Evolutionary conservation across 805 yeast genomes (phyloP), one percentile per base, ranked within the genome.

Genomic region (Priceomyces carsonii): DNA sequence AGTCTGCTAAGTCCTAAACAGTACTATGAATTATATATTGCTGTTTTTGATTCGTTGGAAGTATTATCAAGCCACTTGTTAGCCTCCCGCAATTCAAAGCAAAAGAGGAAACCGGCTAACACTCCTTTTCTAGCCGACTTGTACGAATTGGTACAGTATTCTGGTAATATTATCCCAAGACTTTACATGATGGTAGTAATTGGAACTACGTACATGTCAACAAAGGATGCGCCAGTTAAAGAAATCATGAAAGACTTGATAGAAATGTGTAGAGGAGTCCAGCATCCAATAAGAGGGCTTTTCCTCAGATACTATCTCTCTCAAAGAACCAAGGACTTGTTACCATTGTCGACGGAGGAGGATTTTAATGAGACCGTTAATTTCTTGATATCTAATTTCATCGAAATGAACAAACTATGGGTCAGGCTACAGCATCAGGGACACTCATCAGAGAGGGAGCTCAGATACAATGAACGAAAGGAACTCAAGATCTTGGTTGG

Each of bases 381-480:
- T 39, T 91, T 90, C 53, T 76, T 90, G 22, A 73, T 87, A 34
- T 78, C 86, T 13, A 93, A 93, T 57, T 93, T 93, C 57, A 80
- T 91, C 38, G 99, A 93, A 58, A 93, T 93, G 99, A 93, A 93
- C 66, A 93, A 93, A 59, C 70, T 93, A 30, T 93, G 99, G 99
- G 98, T 93, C 3, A 75, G 99, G 33, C 68, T 90, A 45, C 98
- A 91, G 62, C 96, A 90, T 57, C 96, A 89, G 60, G 98, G 98
- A 2, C 96, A 88, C 43, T 77, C 91, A 3, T 75, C 85, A 26
- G 96, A 91, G 50, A 74, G 86, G 25, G 78, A 71, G 24, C 77
- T 83, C 56, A 73, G 97, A 38, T 75, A 73, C 15, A 73, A 71
- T 40, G 98, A 93, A 61, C 73, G 99, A 15, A 80, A 82, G 50